A percentile compares a stretch with the other conserved stretches of the same genome.
phyloP scores from a whole-genome alignment of 352 stramenopile species.

The Pythium rhizo-oryzae region DNA sequence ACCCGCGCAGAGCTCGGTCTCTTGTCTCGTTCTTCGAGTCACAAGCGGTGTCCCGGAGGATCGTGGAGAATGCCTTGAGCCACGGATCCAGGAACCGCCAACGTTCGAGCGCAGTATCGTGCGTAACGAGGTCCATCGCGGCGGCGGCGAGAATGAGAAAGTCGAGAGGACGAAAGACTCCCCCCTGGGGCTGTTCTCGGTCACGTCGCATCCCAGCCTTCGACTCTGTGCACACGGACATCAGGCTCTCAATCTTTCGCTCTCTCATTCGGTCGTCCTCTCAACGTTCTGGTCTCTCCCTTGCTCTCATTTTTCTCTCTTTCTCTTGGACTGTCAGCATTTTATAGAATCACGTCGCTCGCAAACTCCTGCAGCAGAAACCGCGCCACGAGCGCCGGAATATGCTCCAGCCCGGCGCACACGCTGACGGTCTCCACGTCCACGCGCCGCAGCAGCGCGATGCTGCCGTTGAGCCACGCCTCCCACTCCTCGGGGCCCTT shows the following conservation, averaged over 20 bases:
- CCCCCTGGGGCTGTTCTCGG: too few relatives aligned
- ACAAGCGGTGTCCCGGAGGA: too few relatives aligned
- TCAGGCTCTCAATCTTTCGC: background rate
- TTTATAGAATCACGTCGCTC: slow-evolving; percentile 20
- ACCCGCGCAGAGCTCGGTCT: too few relatives aligned
- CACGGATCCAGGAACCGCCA: too few relatives aligned
- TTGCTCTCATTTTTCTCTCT: background rate
- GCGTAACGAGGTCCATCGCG: too few relatives aligned
- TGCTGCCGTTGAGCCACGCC: slow-evolving; percentile 14
- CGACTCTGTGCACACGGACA: too few relatives aligned
- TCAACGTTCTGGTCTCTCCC: background rate
- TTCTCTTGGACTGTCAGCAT: background rate
- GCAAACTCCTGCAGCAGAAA: slow-evolving; percentile 18
- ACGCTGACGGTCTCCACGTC: background rate
- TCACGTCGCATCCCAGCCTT: too few relatives aligned
- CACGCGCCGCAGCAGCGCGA: background rate
- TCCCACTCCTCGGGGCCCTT: slow-evolving; percentile 11
- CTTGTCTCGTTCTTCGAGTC: too few relatives aligned
- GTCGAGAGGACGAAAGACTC: too few relatives aligned
- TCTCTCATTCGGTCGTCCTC: background rate
- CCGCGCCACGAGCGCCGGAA: slow-evolving; percentile 9
- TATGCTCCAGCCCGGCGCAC: slow-evolving; percentile 13
- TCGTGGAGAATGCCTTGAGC: too few relatives aligned
- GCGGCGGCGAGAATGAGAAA: too few relatives aligned
- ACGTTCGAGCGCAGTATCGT: too few relatives aligned